Percentiles rank a stretch among this genome's conserved stretches.
These are phyloP conservation scores for Backusella psychrophila DNA, from an alignment of 192 early-diverging fungal genomes.

Conservation along the genomic window DNA sequence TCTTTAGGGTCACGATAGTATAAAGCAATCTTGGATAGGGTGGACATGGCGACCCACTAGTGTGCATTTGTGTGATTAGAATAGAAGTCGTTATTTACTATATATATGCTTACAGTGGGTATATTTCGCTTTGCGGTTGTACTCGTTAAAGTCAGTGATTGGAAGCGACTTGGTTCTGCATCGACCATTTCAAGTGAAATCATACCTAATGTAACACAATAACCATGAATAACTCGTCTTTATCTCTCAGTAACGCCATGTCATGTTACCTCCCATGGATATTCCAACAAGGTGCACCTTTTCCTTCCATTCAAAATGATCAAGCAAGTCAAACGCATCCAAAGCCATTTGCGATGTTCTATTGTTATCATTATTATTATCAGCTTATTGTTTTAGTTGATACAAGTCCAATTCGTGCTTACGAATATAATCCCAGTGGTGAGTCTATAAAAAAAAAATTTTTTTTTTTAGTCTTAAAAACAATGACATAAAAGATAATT, in stretches of 20 bases:
- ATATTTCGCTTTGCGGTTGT: slow-evolving; percentile 55
- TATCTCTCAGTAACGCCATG: neutral
- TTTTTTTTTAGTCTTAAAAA: neutral
- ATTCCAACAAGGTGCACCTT: slow-evolving; percentile 78
- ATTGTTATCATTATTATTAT: neutral
- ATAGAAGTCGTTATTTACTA: neutral
- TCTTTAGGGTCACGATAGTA: slow-evolving; percentile 34
- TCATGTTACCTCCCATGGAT: slow-evolving; percentile 59
- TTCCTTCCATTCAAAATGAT: slow-evolving; percentile 69
- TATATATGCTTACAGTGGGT: slow-evolving; percentile 24
- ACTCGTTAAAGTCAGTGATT: slow-evolving; percentile 55
- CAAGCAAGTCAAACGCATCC: slow-evolving; percentile 68
- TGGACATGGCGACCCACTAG: slow-evolving; percentile 24
- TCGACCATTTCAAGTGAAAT: slow-evolving; percentile 71
- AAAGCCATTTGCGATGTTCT: slow-evolving; percentile 77
- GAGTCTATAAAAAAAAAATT: slow-evolving; percentile 38
- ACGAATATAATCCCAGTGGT: slow-evolving; percentile 52
- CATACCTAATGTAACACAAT: slow-evolving; percentile 45
- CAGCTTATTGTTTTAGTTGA: neutral
- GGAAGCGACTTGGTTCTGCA: slow-evolving; percentile 56
- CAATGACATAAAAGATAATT: neutral
- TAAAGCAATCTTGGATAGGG: slow-evolving; percentile 18
- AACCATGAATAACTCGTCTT: too few species aligned
- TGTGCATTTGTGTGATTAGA: neutral
- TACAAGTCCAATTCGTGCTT: neutral